phyloP scores from a whole-genome alignment of 148 eudicot species.

The Camellia granthamiana region DNA sequence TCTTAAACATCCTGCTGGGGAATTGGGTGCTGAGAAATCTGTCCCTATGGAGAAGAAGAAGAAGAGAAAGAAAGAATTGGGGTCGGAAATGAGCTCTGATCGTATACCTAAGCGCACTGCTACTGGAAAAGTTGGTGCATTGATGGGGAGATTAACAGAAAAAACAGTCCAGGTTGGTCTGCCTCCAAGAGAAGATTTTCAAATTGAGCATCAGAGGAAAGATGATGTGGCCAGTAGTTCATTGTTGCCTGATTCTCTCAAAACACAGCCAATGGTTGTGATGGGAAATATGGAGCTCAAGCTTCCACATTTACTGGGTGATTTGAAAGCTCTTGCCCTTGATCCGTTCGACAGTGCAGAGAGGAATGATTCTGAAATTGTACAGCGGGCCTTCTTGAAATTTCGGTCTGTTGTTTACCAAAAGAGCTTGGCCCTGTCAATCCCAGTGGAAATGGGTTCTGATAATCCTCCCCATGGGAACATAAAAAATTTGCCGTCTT shows the following conservation, averaged over 20 bases:
- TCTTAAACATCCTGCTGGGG: slow-evolving; percentile 40
- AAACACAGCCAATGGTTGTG: slow-evolving; percentile 14
- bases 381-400: slow-evolving; percentile 44
- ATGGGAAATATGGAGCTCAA: slow-evolving; percentile 25
- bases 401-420: slow-evolving; percentile 63
- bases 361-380: slow-evolving; percentile 30
- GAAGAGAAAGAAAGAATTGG: slow-evolving; percentile 34
- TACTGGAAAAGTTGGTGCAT: slow-evolving; percentile 22
- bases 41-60: slow-evolving; percentile 39
- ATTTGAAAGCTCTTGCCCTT: slow-evolving; percentile 63
- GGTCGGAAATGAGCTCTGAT: slow-evolving; percentile 12
- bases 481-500: slow-evolving; percentile 25
- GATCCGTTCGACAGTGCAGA: slow-evolving; percentile 51
- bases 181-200: slow-evolving; percentile 24
- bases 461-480: slow-evolving; percentile 17
- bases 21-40: slow-evolving; percentile 35
- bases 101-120: slow-evolving; percentile 16
- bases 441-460: slow-evolving; percentile 30
- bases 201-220: slow-evolving; percentile 17
- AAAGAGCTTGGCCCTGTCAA: slow-evolving; percentile 46
- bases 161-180: slow-evolving; percentile 21
- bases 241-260: slow-evolving; percentile 22
- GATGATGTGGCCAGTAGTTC: slow-evolving; percentile 21
- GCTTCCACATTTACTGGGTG: slow-evolving; percentile 45
- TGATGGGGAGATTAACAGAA: slow-evolving; percentile 17